Percentiles rank a stretch among this genome's conserved stretches.
These are phyloP conservation scores for Huiozyma naganishii DNA, from an alignment of 805 yeast genomes.

Conservation along the genomic window DNA sequence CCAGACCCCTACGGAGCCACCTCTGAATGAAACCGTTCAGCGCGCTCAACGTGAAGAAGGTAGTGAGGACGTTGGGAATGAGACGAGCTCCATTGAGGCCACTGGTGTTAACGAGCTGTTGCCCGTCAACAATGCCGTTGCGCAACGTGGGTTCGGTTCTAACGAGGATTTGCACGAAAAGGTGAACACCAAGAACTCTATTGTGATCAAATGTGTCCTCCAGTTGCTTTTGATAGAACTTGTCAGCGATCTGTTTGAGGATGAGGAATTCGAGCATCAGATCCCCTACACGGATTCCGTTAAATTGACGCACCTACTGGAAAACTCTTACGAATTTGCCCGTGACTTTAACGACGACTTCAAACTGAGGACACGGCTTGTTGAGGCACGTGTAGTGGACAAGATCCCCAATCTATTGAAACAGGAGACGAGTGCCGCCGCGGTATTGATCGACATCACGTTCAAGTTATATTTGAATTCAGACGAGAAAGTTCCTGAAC, in stretches of 20 bases:
- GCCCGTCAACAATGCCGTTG: not conserved
- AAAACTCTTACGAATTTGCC: constrained; percentile 70
- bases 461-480: constrained; percentile 54
- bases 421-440: constrained; percentile 86
- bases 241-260: constrained; percentile 69
- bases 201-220: constrained; percentile 85
- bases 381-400: constrained; percentile 88
- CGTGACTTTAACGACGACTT: constrained; percentile 80
- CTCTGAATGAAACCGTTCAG: constrained; percentile 19
- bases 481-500: constrained; percentile 38
- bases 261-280: constrained; percentile 49
- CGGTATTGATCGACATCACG: constrained; percentile 71
- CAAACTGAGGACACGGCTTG: constrained; percentile 74
- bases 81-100: not conserved
- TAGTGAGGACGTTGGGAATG: constrained; percentile 25
- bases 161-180: not conserved
- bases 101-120: constrained; percentile 1
- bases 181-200: constrained; percentile 52
- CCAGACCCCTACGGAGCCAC: not conserved
- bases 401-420: constrained; percentile 82
- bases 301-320: constrained; percentile 47
- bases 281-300: constrained; percentile 60
- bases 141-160: not conserved
- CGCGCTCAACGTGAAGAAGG: constrained; percentile 27
- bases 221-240: constrained; percentile 85